Evolutionary conservation across 2,329 filamentous ascomycete genomes (phyloP), one percentile per base, ranked within the genome.

Genomic region (Coniella lustricola): DNA sequence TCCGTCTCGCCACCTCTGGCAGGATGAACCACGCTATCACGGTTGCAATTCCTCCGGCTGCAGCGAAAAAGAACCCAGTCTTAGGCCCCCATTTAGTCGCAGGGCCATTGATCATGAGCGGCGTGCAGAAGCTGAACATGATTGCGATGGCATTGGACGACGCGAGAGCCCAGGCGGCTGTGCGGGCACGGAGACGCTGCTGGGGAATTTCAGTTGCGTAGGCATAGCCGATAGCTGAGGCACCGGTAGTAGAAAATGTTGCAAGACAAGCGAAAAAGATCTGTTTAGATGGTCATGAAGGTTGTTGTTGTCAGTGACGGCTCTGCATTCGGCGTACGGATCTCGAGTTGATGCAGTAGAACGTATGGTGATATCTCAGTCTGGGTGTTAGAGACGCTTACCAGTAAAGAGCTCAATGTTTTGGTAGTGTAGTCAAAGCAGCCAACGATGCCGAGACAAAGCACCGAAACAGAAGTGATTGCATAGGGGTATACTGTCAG

Each of bases 61-160:
- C 63, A 4, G 63, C 65, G 43, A 67, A 67, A 51, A 72, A 72
- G 44, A 71, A 71, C 0, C 68, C 69, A 0, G 69, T 72, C 52
- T 68, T 70, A 2, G 71, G 65, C 5, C 69, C 68, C 68, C 69
- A 72, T n/a, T 64, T 52, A 0, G 58, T 50, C 1, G 51, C 50
- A 21, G 38, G 21, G 0, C 62, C 65, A 36, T 71, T 69, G 46
- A 72, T 70, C 69, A 72, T 72, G 8, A 69, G 43, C 1, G 69
- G 69, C 0, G 68, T 71, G 47, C 62, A 67, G 56, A 72, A 71
- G 45, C 64, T 70, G 46, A 72, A 70, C 64, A 72, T 67, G 51
- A 69, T 68, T 10, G 60, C 65, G 10, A 71, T 56, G 22, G 64
- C 42, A 42, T 71, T 71, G 1, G 67, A 69, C 3, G 57, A 56